A percentile compares a stretch with the other conserved stretches of the same genome.
Conservation (phyloP, 306 rosid genomes). For the Trifolium fragiferum region DNA sequence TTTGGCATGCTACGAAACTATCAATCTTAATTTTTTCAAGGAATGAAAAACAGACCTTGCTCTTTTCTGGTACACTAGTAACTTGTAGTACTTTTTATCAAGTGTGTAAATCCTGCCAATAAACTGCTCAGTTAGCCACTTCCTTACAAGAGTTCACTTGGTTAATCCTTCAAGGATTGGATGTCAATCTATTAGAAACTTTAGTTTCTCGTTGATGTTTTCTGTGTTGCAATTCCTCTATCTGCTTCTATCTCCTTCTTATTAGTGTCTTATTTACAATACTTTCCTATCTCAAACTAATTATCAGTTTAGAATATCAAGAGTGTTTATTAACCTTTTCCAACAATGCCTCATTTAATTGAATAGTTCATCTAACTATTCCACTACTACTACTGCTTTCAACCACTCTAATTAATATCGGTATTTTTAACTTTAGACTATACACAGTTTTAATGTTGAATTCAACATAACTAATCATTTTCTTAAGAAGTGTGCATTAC, state of each 20-base stretch:
- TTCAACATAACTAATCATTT: not conserved
- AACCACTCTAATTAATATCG: not conserved
- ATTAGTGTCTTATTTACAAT: not conserved
- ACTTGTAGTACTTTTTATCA: not conserved
- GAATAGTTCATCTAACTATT: not conserved
- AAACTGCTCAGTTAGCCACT: constrained; percentile 13
- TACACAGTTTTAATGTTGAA: not conserved
- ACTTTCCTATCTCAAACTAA: not conserved
- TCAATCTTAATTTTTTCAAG: constrained; percentile 20
- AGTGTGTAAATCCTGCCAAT: not conserved
- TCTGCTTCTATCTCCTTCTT: constrained; percentile 5
- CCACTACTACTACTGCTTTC: not conserved
- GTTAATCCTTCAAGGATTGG: constrained; percentile 20
- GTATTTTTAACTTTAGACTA: not conserved
- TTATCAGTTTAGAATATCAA: not conserved
- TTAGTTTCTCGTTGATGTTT: constrained; percentile 32
- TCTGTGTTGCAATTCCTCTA: constrained; percentile 1
- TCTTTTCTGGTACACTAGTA: constrained; percentile 16
- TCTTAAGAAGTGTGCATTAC: not conserved
- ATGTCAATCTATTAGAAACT: constrained; percentile 17
- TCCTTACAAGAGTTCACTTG: not conserved
- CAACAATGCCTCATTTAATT: not conserved
- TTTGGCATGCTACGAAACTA: constrained; percentile 34
- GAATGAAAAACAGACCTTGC: constrained; percentile 5
- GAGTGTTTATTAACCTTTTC: not conserved